Evolutionary conservation across 2,329 filamentous ascomycete genomes (phyloP), one percentile per base, ranked within the genome.

Genomic region (Colletotrichum spinosum): DNA sequence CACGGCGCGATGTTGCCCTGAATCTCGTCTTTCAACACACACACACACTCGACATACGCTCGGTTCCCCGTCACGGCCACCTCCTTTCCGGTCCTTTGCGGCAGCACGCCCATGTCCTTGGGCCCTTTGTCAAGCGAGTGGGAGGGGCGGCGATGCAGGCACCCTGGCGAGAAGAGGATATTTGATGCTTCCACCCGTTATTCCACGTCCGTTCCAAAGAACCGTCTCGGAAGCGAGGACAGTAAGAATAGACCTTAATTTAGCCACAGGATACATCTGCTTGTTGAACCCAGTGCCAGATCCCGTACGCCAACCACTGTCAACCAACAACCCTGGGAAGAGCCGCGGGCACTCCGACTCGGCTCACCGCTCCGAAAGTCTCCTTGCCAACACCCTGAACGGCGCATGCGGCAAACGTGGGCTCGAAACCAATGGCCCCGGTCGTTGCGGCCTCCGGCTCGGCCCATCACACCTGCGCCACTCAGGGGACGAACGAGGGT

Each of bases 401-500:
- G 82, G 81, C 2, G 83, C 51, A 64, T 85, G 85, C 39, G 78
- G 72, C 39, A 85, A 90, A 84, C 0, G 86, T 87, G 73, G 88
- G 75, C 77, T 90, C 87, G 65, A 90, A 88, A 0, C 88, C 88
- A 72, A 90, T 84, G 69, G 90, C 88, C 0, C 88, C 88, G 11
- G 87, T 87, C 49, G 70, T 82, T 75, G 82, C 75, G 1, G 86
- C 87, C 69, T 89, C 84, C 0, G 87, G 87, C 0, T 87, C 87
- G 9, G 80, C 83, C 71, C 83, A 89, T 86, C 86, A 89, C 8
- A 81, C 83, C 75, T 88, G 84, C 15, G 79, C 80, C 83, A 90
- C 89, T 39, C 82, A 84, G 0, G 87, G 87, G 13, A 89, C 76
- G 2, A 25, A 88, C 80, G 6, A 89, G 70, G 2, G 74, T 82